Conservation (phyloP, 768 basidiomycete species). For the Agaricus subrufescens region DNA sequence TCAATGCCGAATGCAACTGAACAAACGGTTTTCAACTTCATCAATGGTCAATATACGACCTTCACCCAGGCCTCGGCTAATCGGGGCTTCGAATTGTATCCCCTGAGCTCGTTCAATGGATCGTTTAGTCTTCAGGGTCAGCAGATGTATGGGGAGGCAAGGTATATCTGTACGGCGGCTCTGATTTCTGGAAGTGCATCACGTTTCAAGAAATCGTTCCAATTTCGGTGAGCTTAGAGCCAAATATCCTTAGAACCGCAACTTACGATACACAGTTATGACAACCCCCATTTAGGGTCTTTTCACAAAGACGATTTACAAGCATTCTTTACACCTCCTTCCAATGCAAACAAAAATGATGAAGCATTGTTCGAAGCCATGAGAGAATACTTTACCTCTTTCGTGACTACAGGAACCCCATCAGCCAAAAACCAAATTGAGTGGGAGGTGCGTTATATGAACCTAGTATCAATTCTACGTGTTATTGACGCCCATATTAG, state of each 20-base stretch:
- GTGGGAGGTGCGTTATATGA: neutral
- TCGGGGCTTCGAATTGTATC: constrained; percentile 27
- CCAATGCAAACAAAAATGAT: constrained; percentile 22
- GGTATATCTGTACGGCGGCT: constrained; percentile 38
- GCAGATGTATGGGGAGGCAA: constrained; percentile 41
- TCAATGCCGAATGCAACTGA: constrained; percentile 32
- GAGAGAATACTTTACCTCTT: constrained; percentile 36
- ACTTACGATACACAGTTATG: constrained; percentile 20
- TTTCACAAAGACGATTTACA: constrained; percentile 31
- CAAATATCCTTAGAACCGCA: neutral
- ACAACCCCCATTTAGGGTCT: constrained; percentile 35
- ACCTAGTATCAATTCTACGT: no score
- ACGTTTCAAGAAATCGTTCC: constrained; percentile 18
- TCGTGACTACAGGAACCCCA: constrained; percentile 24
- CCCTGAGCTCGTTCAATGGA: constrained; percentile 25
- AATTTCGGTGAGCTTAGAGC: constrained; percentile 28
- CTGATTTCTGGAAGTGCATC: constrained; percentile 27
- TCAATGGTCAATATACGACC: constrained; percentile 32
- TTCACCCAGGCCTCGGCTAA: constrained; percentile 25
- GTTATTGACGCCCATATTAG: no score
- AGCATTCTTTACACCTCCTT: constrained; percentile 30
- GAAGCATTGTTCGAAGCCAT: constrained; percentile 29
- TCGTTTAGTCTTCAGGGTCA: constrained; percentile 36
- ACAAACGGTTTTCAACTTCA: constrained; percentile 35
- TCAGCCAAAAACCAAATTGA: no score